Conservation (phyloP, 2,329 filamentous ascomycete species). For the Septoria linicola region DNA sequence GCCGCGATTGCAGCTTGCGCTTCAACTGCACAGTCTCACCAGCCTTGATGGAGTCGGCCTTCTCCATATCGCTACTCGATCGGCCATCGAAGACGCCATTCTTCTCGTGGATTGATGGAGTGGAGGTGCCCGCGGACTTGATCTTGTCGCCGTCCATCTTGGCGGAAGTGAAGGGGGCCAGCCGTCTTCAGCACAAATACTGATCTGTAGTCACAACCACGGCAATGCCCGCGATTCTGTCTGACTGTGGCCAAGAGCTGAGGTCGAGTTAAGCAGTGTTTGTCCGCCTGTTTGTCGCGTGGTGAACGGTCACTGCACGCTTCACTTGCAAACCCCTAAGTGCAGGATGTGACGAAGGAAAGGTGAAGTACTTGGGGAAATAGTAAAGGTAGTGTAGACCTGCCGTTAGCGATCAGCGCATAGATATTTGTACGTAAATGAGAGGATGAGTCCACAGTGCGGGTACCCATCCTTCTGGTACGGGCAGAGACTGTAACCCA, state of each 20-base stretch:
- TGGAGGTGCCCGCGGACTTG: slow-evolving; percentile 13
- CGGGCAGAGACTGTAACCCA: slow-evolving; percentile 12
- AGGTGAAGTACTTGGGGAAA: not conserved
- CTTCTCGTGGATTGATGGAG: slow-evolving; percentile 15
- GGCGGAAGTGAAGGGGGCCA: not conserved
- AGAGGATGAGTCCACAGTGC: slow-evolving; percentile 2
- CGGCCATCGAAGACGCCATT: slow-evolving; percentile 9
- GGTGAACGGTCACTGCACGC: slow-evolving; percentile 6
- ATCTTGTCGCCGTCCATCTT: slow-evolving; percentile 18
- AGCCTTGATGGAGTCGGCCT: slow-evolving; percentile 23
- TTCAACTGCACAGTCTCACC: slow-evolving; percentile 38
- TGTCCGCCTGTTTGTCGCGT: not conserved
- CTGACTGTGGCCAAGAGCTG: not conserved
- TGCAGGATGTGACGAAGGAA: slow-evolving; percentile 13
- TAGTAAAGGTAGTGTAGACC: slow-evolving; percentile 10
- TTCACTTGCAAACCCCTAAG: slow-evolving; percentile 8
- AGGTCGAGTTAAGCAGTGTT: slow-evolving; percentile 9
- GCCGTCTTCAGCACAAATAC: not conserved
- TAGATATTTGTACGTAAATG: slow-evolving; percentile 12
- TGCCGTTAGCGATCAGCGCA: slow-evolving; percentile 16
- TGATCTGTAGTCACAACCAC: too few relatives aligned
- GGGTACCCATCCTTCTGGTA: not conserved
- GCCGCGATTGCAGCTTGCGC: slow-evolving; percentile 38
- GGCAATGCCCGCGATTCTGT: not conserved
- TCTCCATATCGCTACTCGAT: slow-evolving; percentile 20